Evolutionary conservation across 352 stramenopile species (phyloP).

Genomic region (Phytophthora cactorum): DNA sequence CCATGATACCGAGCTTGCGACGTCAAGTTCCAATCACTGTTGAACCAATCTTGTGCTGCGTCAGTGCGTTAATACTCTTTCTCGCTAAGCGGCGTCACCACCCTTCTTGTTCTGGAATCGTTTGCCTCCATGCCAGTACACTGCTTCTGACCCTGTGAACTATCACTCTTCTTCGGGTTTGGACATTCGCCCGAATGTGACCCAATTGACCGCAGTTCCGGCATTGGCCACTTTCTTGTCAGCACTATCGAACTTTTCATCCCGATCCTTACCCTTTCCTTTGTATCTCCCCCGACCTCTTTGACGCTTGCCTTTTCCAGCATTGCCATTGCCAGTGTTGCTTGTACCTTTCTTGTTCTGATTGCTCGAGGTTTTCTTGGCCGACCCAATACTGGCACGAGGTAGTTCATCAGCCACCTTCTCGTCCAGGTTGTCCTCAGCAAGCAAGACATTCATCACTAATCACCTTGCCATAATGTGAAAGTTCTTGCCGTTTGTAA

Average conservation of each 20-base stretch:
- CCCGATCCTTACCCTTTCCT: too few species aligned
- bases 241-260: too few species aligned
- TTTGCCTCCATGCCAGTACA: too few species aligned
- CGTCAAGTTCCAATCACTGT: background rate
- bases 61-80: background rate
- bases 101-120: background rate
- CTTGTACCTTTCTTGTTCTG: too few species aligned
- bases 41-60: background rate
- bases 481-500: background rate
- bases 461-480: background rate
- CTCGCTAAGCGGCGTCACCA: background rate
- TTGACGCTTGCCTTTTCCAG: too few species aligned
- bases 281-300: too few species aligned
- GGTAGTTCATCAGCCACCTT: background rate
- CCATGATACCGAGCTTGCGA: background rate
- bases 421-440: background rate
- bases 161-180: too few species aligned
- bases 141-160: too few species aligned
- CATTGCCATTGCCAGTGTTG: too few species aligned
- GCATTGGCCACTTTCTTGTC: background rate
- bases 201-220: background rate
- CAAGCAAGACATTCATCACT: background rate
- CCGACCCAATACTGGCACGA: background rate
- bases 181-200: background rate
- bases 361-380: too few species aligned